phyloP scores from a whole-genome alignment of 352 stramenopile species.

The Ophiocytium majus region DNA sequence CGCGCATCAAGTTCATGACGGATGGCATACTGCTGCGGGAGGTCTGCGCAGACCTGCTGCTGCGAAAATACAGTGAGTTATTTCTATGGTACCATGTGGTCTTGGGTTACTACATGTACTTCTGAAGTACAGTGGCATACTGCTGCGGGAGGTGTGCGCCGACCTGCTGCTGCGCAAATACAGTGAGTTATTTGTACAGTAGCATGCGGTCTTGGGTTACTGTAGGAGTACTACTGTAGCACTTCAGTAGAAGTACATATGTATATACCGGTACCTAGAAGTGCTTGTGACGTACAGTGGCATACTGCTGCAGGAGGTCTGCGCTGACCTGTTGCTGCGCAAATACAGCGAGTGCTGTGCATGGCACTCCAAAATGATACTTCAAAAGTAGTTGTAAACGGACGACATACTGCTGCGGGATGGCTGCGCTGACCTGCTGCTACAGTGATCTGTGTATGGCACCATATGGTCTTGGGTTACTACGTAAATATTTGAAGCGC shows the following conservation, averaged over 20 bases:
- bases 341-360: constrained; percentile 63
- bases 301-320: constrained; percentile 94
- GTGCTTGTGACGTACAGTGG: too few relatives aligned
- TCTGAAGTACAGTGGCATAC: constrained; percentile 63
- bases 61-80: constrained; percentile 71
- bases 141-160: constrained; percentile 90
- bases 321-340: constrained; percentile 74
- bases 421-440: constrained; percentile 77
- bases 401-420: constrained; percentile 97
- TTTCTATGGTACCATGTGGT: constrained; percentile 67
- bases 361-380: too few relatives aligned
- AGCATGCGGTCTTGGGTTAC: too few relatives aligned
- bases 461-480: constrained; percentile 70
- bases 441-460: constrained; percentile 65
- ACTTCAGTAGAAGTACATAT: too few relatives aligned
- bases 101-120: constrained; percentile 64
- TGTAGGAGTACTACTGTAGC: too few relatives aligned
- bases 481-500: constrained; percentile 62
- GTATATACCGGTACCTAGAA: too few relatives aligned
- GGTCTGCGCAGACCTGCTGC: constrained; percentile 77
- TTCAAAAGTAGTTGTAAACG: constrained; percentile 93
- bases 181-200: too few relatives aligned
- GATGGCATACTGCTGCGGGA: constrained; percentile 98
- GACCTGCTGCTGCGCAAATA: constrained; percentile 75
- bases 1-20: constrained; percentile 98